phyloP scores from a whole-genome alignment of 1,284 basidiomycete species.

The Tylopilus sp. region DNA sequence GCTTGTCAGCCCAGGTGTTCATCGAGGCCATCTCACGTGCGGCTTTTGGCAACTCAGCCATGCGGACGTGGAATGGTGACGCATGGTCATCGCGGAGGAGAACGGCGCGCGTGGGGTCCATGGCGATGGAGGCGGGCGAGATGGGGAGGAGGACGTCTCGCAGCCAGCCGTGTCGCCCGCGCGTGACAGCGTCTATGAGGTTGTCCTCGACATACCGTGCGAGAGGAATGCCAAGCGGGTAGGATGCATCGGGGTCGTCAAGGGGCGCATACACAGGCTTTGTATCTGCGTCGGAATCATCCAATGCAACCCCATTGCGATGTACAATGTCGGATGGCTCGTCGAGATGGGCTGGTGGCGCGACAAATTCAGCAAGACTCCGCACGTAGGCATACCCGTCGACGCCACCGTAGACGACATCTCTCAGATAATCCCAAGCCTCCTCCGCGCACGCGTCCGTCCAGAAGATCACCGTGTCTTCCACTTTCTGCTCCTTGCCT shows the following conservation, averaged over 20 bases:
- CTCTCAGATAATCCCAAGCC: slow-evolving; percentile 71
- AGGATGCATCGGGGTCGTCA: slow-evolving; percentile 4
- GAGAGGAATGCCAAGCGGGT: slow-evolving; percentile 58
- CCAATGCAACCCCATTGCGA: no score
- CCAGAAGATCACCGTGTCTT: slow-evolving; percentile 55
- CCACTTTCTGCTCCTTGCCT: slow-evolving; percentile 16
- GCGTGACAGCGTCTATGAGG: slow-evolving; percentile 72
- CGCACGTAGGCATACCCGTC: slow-evolving; percentile 79
- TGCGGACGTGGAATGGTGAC: slow-evolving; percentile 22
- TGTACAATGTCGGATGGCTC: not conserved
- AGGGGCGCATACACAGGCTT: not conserved
- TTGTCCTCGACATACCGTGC: slow-evolving; percentile 66
- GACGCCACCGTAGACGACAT: slow-evolving; percentile 79
- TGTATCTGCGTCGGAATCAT: not conserved
- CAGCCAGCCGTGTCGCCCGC: slow-evolving; percentile 58
- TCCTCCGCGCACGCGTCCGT: slow-evolving; percentile 56
- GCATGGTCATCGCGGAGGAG: not conserved
- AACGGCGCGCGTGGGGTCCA: not conserved
- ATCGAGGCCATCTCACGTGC: slow-evolving; percentile 56
- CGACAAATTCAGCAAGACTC: slow-evolving; percentile 78
- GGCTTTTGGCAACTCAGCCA: slow-evolving; percentile 44
- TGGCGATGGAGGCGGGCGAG: not conserved
- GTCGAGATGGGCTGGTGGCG: slow-evolving; percentile 24
- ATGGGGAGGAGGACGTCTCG: slow-evolving; percentile 32
- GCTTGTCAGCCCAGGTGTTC: slow-evolving; percentile 55